phyloP scores from a whole-genome alignment of 2,329 filamentous ascomycete species.

The Fusarium pseudonygamai region DNA sequence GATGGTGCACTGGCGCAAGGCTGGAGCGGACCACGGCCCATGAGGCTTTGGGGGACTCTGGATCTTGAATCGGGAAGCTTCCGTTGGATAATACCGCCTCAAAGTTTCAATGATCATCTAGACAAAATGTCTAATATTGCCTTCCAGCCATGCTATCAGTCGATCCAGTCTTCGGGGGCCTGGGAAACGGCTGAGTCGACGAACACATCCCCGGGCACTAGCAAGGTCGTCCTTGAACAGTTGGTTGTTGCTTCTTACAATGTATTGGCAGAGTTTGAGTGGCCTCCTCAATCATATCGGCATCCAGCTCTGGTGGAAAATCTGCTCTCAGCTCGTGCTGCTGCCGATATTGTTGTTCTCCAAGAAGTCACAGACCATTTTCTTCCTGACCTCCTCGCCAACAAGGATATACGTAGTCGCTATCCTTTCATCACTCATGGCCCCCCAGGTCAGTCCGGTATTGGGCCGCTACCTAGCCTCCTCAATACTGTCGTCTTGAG shows the following conservation, averaged over 20 bases:
- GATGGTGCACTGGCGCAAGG: constrained; percentile 47
- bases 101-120: constrained; percentile 4
- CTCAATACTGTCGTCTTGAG: constrained; percentile 71
- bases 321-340: constrained; percentile 53
- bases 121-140: neutral
- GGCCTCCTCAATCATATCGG: constrained; percentile 54
- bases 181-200: constrained; percentile 11
- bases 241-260: constrained; percentile 62
- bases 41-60: constrained; percentile 67
- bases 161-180: neutral
- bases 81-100: neutral
- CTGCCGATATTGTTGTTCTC: constrained; percentile 61
- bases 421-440: constrained; percentile 69
- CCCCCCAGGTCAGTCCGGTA: constrained; percentile 60
- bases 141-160: constrained; percentile 25
- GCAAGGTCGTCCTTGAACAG: constrained; percentile 16
- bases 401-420: constrained; percentile 54
- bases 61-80: constrained; percentile 43
- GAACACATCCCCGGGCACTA: neutral
- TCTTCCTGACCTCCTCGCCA: constrained; percentile 62
- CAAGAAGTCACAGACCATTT: constrained; percentile 74
- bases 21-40: constrained; percentile 52
- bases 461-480: constrained; percentile 66
- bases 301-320: constrained; percentile 56
- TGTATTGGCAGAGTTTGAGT: constrained; percentile 61